These are phyloP conservation scores for Scopulariopsis brevicaulis DNA, from an alignment of 2,329 filamentous ascomycete genomes.

Conservation along the genomic window DNA sequence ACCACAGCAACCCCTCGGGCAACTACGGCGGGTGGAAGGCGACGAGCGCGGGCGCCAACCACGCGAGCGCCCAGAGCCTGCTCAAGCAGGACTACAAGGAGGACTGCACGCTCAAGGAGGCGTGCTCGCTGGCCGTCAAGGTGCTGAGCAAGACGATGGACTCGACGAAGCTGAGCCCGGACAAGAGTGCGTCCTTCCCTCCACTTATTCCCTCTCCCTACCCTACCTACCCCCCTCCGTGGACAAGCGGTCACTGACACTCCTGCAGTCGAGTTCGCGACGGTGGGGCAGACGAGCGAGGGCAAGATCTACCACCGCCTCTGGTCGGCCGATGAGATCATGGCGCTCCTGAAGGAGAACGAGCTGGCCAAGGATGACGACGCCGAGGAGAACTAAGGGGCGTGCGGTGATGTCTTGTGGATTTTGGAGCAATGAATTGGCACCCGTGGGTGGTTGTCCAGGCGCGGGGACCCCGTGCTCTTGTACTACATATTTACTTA, in stretches of 20 bases:
- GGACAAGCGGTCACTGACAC: constrained; percentile 9
- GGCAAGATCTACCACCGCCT: constrained; percentile 98
- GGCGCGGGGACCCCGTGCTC: not conserved
- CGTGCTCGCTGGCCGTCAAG: constrained; percentile 95
- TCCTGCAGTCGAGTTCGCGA: constrained; percentile 82
- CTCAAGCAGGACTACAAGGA: constrained; percentile 99
- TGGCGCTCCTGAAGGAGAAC: constrained; percentile 85
- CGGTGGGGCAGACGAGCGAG: constrained; percentile 87
- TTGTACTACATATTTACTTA: constrained; percentile 3
- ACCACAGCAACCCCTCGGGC: constrained; percentile 96
- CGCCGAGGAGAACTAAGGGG: constrained; percentile 47
- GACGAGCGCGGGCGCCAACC: constrained; percentile 94
- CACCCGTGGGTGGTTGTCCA: not conserved
- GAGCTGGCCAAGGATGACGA: constrained; percentile 82
- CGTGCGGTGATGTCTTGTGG: not conserved
- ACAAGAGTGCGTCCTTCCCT: constrained; percentile 72
- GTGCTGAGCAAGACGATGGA: constrained; percentile 99
- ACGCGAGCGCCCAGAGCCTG: constrained; percentile 91
- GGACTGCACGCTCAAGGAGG: constrained; percentile 90
- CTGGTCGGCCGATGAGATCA: constrained; percentile 96
- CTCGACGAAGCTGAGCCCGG: constrained; percentile 94
- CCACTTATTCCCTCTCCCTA: not conserved
- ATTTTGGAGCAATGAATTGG: not conserved
- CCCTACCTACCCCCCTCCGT: not conserved
- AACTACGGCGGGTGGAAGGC: constrained; percentile 99